Percentiles rank a stretch among this genome's conserved stretches.
Conservation (phyloP, 1,284 basidiomycete genomes). For the Earliella scabrosa region DNA sequence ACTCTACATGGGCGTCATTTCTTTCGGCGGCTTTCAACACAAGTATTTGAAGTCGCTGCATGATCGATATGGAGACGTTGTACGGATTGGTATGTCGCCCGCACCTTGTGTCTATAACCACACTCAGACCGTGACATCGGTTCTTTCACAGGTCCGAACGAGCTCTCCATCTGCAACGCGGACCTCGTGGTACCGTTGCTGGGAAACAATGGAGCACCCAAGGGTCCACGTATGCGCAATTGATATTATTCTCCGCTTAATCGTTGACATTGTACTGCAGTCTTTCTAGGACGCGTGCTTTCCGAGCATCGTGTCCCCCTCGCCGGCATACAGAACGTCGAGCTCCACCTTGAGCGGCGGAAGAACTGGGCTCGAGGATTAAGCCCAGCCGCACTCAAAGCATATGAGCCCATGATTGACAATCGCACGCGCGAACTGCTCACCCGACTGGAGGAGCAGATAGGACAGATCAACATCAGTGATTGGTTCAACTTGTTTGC, state of each 20-base stretch:
- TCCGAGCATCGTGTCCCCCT: neutral
- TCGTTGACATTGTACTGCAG: too few species aligned
- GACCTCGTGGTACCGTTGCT: slow-evolving; percentile 21
- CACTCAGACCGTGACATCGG: neutral
- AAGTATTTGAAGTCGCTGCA: slow-evolving; percentile 26
- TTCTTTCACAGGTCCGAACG: slow-evolving; percentile 39
- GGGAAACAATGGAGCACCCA: slow-evolving; percentile 26
- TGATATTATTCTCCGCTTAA: too few species aligned
- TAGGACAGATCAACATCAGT: slow-evolving; percentile 21
- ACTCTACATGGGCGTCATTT: slow-evolving; percentile 18
- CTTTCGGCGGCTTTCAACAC: slow-evolving; percentile 23
- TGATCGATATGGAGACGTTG: slow-evolving; percentile 30
- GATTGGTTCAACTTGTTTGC: slow-evolving; percentile 33
- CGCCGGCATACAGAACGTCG: slow-evolving; percentile 8
- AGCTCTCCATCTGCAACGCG: slow-evolving; percentile 26
- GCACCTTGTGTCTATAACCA: neutral
- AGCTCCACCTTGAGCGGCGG: slow-evolving; percentile 25
- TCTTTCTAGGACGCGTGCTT: neutral
- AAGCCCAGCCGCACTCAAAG: slow-evolving; percentile 26
- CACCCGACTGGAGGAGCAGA: slow-evolving; percentile 15
- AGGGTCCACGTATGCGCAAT: slow-evolving; percentile 28
- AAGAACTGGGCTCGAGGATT: slow-evolving; percentile 28
- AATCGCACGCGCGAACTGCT: slow-evolving; percentile 23
- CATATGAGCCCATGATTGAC: slow-evolving; percentile 24
- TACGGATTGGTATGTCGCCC: slow-evolving; percentile 27